A percentile compares a stretch with the other conserved stretches of the same genome.
These are phyloP conservation scores for Taphrina betulina DNA, from an alignment of 1,139 yeast species.

Conservation along the genomic window DNA sequence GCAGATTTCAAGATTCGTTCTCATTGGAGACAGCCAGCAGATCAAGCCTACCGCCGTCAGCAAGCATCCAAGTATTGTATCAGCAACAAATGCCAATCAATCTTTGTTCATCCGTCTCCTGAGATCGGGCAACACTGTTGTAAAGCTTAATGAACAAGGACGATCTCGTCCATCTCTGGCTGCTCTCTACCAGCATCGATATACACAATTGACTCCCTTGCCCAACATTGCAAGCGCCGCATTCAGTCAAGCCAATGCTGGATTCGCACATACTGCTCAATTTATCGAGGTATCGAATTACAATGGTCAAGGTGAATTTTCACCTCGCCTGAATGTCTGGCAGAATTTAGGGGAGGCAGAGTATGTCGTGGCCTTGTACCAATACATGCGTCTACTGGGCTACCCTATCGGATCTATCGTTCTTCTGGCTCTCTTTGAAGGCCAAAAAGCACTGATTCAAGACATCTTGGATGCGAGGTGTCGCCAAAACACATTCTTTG, in stretches of 20 bases:
- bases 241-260: constrained; percentile 46
- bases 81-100: constrained; percentile 39
- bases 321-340: constrained; percentile 41
- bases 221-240: not conserved
- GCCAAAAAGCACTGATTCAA: constrained; percentile 45
- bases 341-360: constrained; percentile 59
- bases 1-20: constrained; percentile 41
- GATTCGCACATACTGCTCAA: constrained; percentile 48
- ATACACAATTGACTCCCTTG: not conserved
- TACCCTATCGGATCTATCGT: constrained; percentile 49
- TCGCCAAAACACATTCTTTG: constrained; percentile 40
- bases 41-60: constrained; percentile 41
- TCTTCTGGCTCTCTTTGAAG: constrained; percentile 49
- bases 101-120: constrained; percentile 42
- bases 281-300: constrained; percentile 47
- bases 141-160: constrained; percentile 41
- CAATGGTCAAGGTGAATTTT: constrained; percentile 43
- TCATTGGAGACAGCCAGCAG: constrained; percentile 46
- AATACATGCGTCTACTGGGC: constrained; percentile 52
- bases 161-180: constrained; percentile 38
- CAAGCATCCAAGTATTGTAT: constrained; percentile 35
- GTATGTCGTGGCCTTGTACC: constrained; percentile 51
- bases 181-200: not conserved
- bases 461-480: constrained; percentile 43
- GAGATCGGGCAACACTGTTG: constrained; percentile 41